A percentile compares a stretch with the other conserved stretches of the same genome.
Evolutionary conservation across 352 stramenopile genomes (phyloP).

Genomic region (Thalassiosira allenii): DNA sequence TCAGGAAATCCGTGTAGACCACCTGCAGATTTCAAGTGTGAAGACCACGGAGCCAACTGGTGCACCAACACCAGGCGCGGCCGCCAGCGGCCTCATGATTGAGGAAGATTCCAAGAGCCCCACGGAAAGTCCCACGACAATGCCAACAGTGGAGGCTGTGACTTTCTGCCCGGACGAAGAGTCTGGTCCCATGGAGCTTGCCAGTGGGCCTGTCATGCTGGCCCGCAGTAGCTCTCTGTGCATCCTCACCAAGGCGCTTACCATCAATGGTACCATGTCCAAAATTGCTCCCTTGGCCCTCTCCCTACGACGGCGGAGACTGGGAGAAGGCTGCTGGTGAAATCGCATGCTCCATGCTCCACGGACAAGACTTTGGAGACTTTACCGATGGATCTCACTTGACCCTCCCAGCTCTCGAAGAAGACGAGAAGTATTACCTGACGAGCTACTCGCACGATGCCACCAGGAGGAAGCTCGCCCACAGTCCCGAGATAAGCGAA

Average conservation of each 20-base stretch:
- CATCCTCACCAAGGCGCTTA: slow-evolving; percentile 58
- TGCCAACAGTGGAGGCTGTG: slow-evolving; percentile 46
- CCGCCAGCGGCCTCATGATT: too few relatives aligned
- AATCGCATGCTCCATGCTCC: slow-evolving; percentile 56
- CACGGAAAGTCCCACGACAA: slow-evolving; percentile 48
- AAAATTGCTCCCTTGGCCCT: slow-evolving; percentile 57
- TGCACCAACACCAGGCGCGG: slow-evolving; percentile 25
- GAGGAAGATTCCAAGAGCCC: too few relatives aligned
- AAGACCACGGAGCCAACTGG: slow-evolving; percentile 12
- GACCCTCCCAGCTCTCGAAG: slow-evolving; percentile 35
- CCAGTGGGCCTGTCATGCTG: slow-evolving; percentile 54
- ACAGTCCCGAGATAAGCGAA: too few relatives aligned
- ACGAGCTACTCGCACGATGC: slow-evolving; percentile 50
- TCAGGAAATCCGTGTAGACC: too few relatives aligned
- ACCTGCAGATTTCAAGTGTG: background rate
- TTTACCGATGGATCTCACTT: slow-evolving; percentile 46
- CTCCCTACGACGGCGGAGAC: slow-evolving; percentile 57
- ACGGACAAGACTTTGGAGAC: slow-evolving; percentile 44
- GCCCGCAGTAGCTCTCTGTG: slow-evolving; percentile 42
- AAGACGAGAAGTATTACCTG: slow-evolving; percentile 44
- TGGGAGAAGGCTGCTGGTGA: slow-evolving; percentile 64
- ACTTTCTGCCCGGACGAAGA: slow-evolving; percentile 44
- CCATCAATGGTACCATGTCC: slow-evolving; percentile 35
- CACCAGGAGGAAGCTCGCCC: too few relatives aligned
- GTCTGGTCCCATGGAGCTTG: slow-evolving; percentile 25